Evolutionary conservation across 2,329 filamentous ascomycete species (phyloP), one percentile per base, ranked within the genome.

Genomic region (Sordariomycetes sp.): DNA sequence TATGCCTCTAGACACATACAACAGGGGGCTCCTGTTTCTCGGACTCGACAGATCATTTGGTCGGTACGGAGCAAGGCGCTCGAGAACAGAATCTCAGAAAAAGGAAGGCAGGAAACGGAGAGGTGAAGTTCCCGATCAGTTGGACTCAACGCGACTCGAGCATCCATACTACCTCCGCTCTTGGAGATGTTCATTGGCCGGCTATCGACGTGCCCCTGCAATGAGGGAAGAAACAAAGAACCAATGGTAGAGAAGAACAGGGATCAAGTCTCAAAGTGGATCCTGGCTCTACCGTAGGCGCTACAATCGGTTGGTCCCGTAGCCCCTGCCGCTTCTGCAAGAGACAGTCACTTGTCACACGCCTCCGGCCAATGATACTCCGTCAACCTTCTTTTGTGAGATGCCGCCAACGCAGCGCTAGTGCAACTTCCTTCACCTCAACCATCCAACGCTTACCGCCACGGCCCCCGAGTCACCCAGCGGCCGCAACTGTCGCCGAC

Each of bases 281-380:
- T 36, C 51, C 54, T 39, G 51, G 51, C 33, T 33, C 35, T 36
- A 43, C 43, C 46, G 46, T 43, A 45, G 44, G 48, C 54, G 53
- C 59, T 59, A 55, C 47, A 50, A 54, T 57, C 58, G 59, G 58
- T 61, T 60, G 59, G 59, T 61, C 59, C 65, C 61, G 59, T 58
- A 55, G 58, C 54, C 56, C 61, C 61, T 58, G 52, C 54, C 49
- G 54, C 49, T 50, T 52, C 55, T 66, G 63, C 62, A 64, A 56
- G 53, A 57, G 55, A 51, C 52, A 55, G 46, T 41, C 43, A 51
- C 44, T 62, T 57, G 56, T 68, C 64, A 68, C 64, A 65, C 39
- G 38, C 36, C 35, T 32, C 32, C 14, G 41, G 46, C 63, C 53
- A 66, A 66, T 59, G 47, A 58, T n/a, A n/a, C n/a, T n/a, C 14